Conservation (phyloP, 768 basidiomycete species). For the Boletus pseudopeckii region DNA sequence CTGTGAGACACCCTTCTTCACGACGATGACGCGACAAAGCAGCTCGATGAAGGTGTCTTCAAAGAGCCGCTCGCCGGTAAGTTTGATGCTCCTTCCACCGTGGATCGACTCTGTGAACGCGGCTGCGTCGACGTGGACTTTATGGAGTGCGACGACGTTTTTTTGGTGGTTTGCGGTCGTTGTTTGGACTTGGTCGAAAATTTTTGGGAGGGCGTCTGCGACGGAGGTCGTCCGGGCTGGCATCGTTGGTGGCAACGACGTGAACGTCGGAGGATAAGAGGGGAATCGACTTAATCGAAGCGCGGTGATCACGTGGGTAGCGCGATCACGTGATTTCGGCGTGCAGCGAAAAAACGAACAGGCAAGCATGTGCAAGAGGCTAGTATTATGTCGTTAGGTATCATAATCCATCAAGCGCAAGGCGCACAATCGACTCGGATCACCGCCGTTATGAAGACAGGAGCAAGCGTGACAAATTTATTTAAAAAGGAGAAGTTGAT, state of each 20-base stretch:
- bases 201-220: slow-evolving; percentile 35
- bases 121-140: slow-evolving; percentile 68
- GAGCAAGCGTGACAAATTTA: no score
- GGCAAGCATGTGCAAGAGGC: no score
- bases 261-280: background rate
- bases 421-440: no score
- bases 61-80: slow-evolving; percentile 77
- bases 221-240: slow-evolving; percentile 13
- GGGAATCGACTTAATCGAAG: background rate
- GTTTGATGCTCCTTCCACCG: slow-evolving; percentile 48
- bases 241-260: slow-evolving; percentile 10
- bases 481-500: no score
- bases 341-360: no score
- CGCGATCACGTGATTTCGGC: slow-evolving; percentile 5
- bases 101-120: slow-evolving; percentile 46
- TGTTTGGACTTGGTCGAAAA: slow-evolving; percentile 77
- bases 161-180: slow-evolving; percentile 83
- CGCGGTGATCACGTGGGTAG: slow-evolving; percentile 19
- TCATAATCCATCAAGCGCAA: no score
- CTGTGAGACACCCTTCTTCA: slow-evolving; percentile 77
- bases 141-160: slow-evolving; percentile 80
- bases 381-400: no score
- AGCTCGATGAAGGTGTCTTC: slow-evolving; percentile 59
- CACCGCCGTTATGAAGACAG: no score
- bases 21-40: slow-evolving; percentile 55